Conservation (phyloP, 371 early-diverging fungal genomes). For the Coemansia sp. region DNA sequence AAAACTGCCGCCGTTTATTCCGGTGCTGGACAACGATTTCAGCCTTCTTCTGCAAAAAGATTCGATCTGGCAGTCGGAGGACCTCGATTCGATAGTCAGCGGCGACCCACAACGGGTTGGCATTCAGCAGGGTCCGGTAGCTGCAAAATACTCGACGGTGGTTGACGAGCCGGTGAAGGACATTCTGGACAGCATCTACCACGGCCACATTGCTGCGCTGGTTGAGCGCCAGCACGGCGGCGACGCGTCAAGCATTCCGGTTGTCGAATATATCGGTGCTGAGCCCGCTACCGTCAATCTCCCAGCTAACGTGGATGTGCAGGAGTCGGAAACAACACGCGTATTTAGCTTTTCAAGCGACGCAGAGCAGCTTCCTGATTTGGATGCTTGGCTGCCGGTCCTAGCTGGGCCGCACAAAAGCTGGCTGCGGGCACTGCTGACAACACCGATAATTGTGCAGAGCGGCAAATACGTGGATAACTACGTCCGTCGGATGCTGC, state of each 20-base stretch:
- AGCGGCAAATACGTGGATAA: slow-evolving; percentile 76
- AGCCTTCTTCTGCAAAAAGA: slow-evolving; percentile 95
- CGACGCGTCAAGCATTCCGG: slow-evolving; percentile 64
- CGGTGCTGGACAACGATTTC: slow-evolving; percentile 76
- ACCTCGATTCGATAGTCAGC: slow-evolving; percentile 82
- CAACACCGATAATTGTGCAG: slow-evolving; percentile 14
- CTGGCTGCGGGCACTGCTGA: slow-evolving; percentile 23
- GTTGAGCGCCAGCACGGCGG: slow-evolving; percentile 71
- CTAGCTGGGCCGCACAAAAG: background rate
- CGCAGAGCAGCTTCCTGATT: background rate
- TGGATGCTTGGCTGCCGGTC: background rate
- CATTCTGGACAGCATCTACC: slow-evolving; percentile 82
- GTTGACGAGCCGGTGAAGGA: slow-evolving; percentile 88
- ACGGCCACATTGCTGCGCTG: slow-evolving; percentile 73
- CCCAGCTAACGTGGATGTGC: background rate
- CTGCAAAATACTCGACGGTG: slow-evolving; percentile 74
- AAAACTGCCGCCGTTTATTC: slow-evolving; percentile 93
- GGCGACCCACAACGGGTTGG: slow-evolving; percentile 86
- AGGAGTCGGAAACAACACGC: background rate
- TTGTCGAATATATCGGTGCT: slow-evolving; percentile 81
- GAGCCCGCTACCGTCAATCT: slow-evolving; percentile 17
- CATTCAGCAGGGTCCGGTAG: slow-evolving; percentile 92
- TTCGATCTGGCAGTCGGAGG: slow-evolving; percentile 91
- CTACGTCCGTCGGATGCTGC: slow-evolving; percentile 57
- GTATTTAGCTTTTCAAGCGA: background rate